Percentiles rank a stretch among this genome's conserved stretches.
phyloP scores from a whole-genome alignment of 352 stramenopile genomes.

The Blastocystis hominis region DNA sequence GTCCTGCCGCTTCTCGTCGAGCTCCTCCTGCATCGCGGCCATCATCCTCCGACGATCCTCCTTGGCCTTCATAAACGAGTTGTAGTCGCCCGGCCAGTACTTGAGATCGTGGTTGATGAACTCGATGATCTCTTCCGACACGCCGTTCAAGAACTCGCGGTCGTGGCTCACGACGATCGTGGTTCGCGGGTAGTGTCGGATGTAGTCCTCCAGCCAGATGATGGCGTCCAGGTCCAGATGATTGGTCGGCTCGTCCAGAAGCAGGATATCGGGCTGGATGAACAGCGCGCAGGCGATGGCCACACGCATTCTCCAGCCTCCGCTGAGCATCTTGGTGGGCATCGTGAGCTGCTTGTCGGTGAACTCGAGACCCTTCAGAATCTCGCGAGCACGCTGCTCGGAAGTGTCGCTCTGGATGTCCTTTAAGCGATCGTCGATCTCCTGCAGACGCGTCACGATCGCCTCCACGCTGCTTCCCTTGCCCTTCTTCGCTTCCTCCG shows the following conservation, averaged over 20 bases:
- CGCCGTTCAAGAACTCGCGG: constrained; percentile 94
- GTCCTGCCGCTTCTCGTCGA: constrained; percentile 57
- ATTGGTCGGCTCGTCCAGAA: constrained; percentile 95
- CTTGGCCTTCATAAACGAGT: constrained; percentile 85
- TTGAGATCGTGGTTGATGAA: constrained; percentile 88
- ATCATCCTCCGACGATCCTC: constrained; percentile 81
- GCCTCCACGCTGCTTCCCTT: constrained; percentile 56
- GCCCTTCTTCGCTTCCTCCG: background rate
- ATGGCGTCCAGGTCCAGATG: constrained; percentile 92
- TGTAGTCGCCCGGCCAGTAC: constrained; percentile 94
- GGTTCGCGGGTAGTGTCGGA: constrained; percentile 85
- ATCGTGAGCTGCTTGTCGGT: constrained; percentile 76
- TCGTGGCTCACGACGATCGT: constrained; percentile 96
- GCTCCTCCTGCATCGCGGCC: constrained; percentile 60
- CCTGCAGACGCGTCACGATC: constrained; percentile 70
- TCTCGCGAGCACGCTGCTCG: constrained; percentile 73
- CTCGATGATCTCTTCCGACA: constrained; percentile 90
- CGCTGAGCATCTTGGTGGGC: constrained; percentile 75
- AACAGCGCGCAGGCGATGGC: constrained; percentile 84
- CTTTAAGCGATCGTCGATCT: constrained; percentile 71
- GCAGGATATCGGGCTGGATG: constrained; percentile 85
- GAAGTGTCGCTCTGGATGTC: constrained; percentile 75
- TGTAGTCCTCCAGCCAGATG: constrained; percentile 89
- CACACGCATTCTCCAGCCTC: constrained; percentile 89
- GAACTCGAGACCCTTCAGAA: constrained; percentile 82